Base-by-base conservation (phyloP, 495 filamentous ascomycete genomes). In the Neurospora sp. region DNA sequence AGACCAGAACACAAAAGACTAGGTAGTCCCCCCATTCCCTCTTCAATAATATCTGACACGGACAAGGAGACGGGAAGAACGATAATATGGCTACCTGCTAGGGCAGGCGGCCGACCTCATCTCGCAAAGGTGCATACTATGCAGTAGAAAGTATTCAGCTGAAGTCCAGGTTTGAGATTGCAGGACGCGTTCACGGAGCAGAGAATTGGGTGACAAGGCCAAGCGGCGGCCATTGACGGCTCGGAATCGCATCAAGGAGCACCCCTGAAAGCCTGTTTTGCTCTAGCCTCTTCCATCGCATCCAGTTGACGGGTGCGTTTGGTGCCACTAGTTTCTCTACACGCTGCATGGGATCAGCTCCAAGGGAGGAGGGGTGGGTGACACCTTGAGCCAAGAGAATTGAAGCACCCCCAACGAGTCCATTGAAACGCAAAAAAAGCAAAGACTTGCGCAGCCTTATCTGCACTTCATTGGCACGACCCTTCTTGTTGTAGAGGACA, bases 321-420 rank as follows among this genome's bases (percentile, higher is more conserved):
- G 69, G 53, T 73, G 72, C 76, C 77, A 74, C 76, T 76, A 79
- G 76, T 78, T 68, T 68, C 27, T 70, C 74, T 78, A 77, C 74
- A 75, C 45, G 76, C 74, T 78, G 76, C 76, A 78, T 74, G 74
- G 74, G 71, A 73, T 73, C 61, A 74, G 71, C 44, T 68, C 68
- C 35, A 61, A 40, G 74, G 40, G 42, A 69, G 39, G 53, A 41
- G 40, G 72, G 9, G 44, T 20, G 41, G n/a, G 73, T 74, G 71
- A 61, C 37, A n/a, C 44, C 69, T 70, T 45, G 61, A 40, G 39
- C 53, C 53, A 65, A 65, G 53, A 41, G 72, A 41, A 31, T 31
- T 31, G 40, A 42, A 73, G 70, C 68, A 31, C 35, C n/a, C 20
- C 42, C 41, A 68, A 39, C 31, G 48, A 53, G n/a, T 65, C 53